A percentile compares a stretch with the other conserved stretches of the same genome.
Evolutionary conservation across 495 filamentous ascomycete species (phyloP).

Genomic region (Aspergillus nidulans): DNA sequence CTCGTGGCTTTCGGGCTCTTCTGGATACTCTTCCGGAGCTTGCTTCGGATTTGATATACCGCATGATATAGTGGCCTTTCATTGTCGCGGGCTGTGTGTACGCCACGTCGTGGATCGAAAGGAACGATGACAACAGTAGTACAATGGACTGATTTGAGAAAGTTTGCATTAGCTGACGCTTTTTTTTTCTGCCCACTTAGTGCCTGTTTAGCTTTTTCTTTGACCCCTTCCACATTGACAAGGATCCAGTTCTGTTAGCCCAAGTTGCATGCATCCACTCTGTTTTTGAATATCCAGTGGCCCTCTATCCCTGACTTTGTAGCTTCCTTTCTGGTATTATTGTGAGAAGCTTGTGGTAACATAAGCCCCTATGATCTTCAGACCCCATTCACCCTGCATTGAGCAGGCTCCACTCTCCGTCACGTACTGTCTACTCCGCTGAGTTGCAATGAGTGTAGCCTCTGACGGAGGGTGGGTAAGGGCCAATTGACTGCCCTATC

Average conservation of each 20-base stretch:
- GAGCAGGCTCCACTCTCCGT: not conserved
- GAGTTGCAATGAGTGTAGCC: not conserved
- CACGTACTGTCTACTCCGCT: not conserved
- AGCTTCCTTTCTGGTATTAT: not conserved
- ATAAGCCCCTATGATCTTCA: not conserved
- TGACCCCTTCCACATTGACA: not conserved
- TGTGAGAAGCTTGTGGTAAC: not conserved
- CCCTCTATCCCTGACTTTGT: not conserved
- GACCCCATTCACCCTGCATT: not conserved
- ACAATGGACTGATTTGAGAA: not conserved
- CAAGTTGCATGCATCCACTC: not conserved
- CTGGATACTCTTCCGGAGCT: slow-evolving; percentile 40
- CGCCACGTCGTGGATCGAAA: not conserved
- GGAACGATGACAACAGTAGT: not conserved
- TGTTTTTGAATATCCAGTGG: not conserved
- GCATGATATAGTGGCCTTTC: slow-evolving; percentile 39
- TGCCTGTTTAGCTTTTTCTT: not conserved
- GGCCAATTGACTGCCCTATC: not conserved
- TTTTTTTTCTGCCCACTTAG: not conserved
- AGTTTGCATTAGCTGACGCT: not conserved
- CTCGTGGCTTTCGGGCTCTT: slow-evolving; percentile 32
- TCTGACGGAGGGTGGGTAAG: not conserved
- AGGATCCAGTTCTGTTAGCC: not conserved
- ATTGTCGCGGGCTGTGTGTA: not conserved
- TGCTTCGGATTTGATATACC: slow-evolving; percentile 46